These are phyloP conservation scores for Entomophthora muscae DNA, from an alignment of 371 early-diverging fungal genomes.

Conservation along the genomic window DNA sequence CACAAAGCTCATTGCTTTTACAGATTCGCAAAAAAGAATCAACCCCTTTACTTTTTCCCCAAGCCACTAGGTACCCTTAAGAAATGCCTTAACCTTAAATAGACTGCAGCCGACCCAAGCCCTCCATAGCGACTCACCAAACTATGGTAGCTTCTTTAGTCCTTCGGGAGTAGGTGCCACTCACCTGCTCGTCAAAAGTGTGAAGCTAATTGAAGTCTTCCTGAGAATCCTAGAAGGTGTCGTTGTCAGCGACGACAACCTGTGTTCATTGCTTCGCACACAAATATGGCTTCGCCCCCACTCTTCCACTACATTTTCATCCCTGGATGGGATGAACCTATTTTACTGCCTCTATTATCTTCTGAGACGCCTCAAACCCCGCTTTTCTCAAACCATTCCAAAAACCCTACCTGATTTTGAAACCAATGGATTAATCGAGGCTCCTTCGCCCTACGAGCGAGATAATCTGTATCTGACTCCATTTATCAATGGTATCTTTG, in stretches of 20 bases:
- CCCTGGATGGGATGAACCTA: neutral
- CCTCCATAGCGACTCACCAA: neutral
- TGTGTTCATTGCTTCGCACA: neutral
- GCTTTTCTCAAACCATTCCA: neutral
- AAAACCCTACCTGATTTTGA: neutral
- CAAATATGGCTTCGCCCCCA: neutral
- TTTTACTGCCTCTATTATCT: neutral
- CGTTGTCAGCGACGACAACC: neutral
- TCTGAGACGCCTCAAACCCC: neutral
- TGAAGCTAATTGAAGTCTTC: neutral
- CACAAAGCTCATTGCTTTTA: neutral
- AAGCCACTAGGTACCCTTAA: neutral
- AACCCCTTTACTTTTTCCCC: neutral
- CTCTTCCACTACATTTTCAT: neutral
- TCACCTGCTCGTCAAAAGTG: neutral
- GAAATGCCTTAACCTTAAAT: neutral
- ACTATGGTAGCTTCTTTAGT: neutral
- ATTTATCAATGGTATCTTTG: neutral
- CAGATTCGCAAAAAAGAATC: neutral
- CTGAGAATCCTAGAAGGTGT: neutral
- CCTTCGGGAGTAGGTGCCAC: neutral
- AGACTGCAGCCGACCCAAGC: neutral
- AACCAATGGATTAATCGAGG: neutral
- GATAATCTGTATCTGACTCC: neutral
- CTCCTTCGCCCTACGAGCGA: neutral